Percentiles rank a stretch among this genome's conserved stretches.
Conservation (phyloP, 768 basidiomycete genomes). For the Termitomyces sp. region DNA sequence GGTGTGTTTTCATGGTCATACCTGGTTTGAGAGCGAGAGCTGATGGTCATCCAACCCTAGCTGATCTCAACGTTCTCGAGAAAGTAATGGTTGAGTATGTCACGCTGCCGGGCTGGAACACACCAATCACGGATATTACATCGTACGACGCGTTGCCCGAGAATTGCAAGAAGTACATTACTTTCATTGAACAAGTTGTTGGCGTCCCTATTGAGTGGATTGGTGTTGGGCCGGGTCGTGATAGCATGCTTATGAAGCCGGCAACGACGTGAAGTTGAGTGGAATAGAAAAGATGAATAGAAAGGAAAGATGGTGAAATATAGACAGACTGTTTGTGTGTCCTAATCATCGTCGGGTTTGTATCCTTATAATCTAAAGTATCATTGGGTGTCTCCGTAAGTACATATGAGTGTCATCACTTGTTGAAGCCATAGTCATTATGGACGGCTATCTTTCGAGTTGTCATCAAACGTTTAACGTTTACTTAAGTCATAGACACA, state of each 20-base stretch:
- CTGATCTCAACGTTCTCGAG: constrained; percentile 80
- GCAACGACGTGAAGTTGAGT: neutral
- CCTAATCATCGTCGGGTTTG: too few species aligned
- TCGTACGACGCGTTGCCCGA: constrained; percentile 76
- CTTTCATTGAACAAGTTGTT: constrained; percentile 77
- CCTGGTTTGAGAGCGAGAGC: neutral
- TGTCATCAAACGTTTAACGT: too few species aligned
- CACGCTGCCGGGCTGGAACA: constrained; percentile 90
- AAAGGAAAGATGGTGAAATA: neutral
- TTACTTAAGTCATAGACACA: too few species aligned
- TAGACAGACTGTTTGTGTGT: neutral
- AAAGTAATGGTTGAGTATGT: constrained; percentile 83
- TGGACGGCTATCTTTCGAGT: too few species aligned
- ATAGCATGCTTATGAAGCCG: constrained; percentile 57
- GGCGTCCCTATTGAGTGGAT: constrained; percentile 85
- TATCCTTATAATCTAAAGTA: constrained; percentile 7
- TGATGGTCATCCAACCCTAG: constrained; percentile 30
- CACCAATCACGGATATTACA: constrained; percentile 59
- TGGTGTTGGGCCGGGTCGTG: constrained; percentile 85
- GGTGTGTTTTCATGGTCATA: constrained; percentile 43
- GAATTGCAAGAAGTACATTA: constrained; percentile 82
- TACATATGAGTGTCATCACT: too few species aligned
- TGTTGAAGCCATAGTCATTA: too few species aligned
- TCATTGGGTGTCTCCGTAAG: too few species aligned
- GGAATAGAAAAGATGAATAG: neutral